Evolutionary conservation across 164 flowering plant genomes (phyloP), one percentile per base, ranked within the genome.

Genomic region (Nymphaea colorata): DNA sequence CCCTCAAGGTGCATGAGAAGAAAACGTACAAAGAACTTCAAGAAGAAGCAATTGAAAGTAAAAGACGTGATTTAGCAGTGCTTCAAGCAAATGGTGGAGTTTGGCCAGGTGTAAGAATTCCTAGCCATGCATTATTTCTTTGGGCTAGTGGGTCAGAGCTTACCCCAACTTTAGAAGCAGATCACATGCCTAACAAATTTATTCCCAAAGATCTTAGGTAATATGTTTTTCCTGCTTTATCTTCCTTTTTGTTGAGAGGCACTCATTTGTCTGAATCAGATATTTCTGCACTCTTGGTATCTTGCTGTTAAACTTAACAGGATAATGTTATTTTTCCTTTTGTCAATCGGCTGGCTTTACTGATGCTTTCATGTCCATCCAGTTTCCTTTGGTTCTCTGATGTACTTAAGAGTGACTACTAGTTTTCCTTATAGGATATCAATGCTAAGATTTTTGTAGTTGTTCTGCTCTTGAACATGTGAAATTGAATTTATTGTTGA

Each of bases 111-210:
- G 89, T 87, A 12, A 83, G 80, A 75, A 86, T 69, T 65, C 98
- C 98, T 42, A 87, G 96, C 73, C 86, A 93, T 82, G 94, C 96
- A 8, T 73, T 90, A 4, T 93, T 91, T 81, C 94, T 91, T 42
- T 93, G 98, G 98, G 97, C 98, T 63, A 80, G 98, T 81, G 98
- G 98, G 59, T 74, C 98, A 69, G 97, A 93, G 67, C 78, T 93
- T 63, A 93, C 98, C 57, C 44, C 85, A 0, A 75, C 77, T 36
- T 73, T 93, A 77, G 96, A 89, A 77, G 81, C 68, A 5, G 98
- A 93, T 69, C 93, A 89, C 75, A 93, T 93, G 98, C 97, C 98
- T 15, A 93, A 91, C 84, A 93, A 91, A 77, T 91, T 60, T 76
- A 93, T 93, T 64, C 91, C 98, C 1, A 89, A 83, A 79, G 85